phyloP scores from a whole-genome alignment of 805 yeast genomes.

The Blastobotrys mokoenaii region DNA sequence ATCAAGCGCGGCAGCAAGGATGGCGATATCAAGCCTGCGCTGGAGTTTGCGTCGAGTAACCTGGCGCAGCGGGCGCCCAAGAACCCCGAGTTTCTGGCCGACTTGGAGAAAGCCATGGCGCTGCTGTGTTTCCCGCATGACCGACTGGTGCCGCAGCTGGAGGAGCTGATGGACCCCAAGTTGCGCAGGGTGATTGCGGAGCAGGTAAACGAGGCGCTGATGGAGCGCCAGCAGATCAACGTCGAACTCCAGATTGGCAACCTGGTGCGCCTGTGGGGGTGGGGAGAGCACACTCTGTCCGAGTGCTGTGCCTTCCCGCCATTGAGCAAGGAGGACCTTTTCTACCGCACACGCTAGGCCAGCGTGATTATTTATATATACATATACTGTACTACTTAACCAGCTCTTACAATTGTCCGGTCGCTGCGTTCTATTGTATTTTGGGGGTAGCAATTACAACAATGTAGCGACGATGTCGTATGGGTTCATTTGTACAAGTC shows the following conservation, averaged over 20 bases:
- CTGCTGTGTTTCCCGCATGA: constrained; percentile 45
- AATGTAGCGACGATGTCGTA: neutral
- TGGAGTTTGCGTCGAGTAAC: constrained; percentile 31
- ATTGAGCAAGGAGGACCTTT: constrained; percentile 19
- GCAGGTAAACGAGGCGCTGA: constrained; percentile 58
- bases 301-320: constrained; percentile 31
- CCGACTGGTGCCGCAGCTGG: constrained; percentile 35
- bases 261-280: constrained; percentile 52
- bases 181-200: constrained; percentile 59
- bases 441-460: too few relatives aligned
- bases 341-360: too few relatives aligned
- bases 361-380: neutral
- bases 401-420: too few relatives aligned
- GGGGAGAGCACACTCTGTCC: constrained; percentile 47
- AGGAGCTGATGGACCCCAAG: constrained; percentile 48
- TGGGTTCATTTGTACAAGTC: neutral
- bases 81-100: constrained; percentile 48
- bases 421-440: too few relatives aligned
- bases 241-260: constrained; percentile 38
- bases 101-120: constrained; percentile 79
- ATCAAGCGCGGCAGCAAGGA: constrained; percentile 43
- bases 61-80: constrained; percentile 53
- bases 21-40: constrained; percentile 18
- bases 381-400: too few relatives aligned
- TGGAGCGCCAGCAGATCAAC: constrained; percentile 32